phyloP scores from a whole-genome alignment of 2,329 filamentous ascomycete genomes.

The Penicillium frequentans region DNA sequence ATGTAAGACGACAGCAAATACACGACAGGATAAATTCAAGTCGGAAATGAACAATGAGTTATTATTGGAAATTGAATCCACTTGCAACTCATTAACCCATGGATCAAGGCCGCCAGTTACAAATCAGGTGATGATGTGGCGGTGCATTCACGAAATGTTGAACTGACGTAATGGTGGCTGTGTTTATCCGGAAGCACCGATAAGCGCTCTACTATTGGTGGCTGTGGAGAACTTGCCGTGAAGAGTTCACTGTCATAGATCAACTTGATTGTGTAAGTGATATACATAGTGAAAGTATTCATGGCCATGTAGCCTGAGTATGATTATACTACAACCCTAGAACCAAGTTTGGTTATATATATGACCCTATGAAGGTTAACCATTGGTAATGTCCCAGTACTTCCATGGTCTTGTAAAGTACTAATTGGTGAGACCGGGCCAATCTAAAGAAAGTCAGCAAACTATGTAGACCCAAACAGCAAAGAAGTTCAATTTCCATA shows the following conservation, averaged over 20 bases:
- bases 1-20: neutral
- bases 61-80: slow-evolving; percentile 23
- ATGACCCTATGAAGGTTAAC: too few species aligned
- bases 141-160: slow-evolving; percentile 1
- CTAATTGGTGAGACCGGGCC: slow-evolving; percentile 33
- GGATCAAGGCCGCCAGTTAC: slow-evolving; percentile 2
- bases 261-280: too few species aligned
- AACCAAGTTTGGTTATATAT: too few species aligned
- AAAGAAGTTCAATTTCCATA: slow-evolving; percentile 36
- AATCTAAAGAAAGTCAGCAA: slow-evolving; percentile 28
- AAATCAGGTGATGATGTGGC: slow-evolving; percentile 22
- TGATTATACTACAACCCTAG: too few species aligned
- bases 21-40: neutral
- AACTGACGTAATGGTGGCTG: slow-evolving; percentile 21
- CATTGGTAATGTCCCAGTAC: neutral
- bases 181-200: neutral
- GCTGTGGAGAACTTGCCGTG: neutral
- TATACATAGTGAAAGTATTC: too few species aligned
- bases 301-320: too few species aligned
- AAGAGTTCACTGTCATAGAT: too few species aligned
- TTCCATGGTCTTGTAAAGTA: neutral
- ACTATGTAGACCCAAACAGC: neutral
- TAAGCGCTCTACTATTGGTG: neutral
- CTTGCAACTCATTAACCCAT: slow-evolving; percentile 12
- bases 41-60: slow-evolving; percentile 5